Evolutionary conservation across 192 early-diverging fungal genomes (phyloP).

Genomic region (Podila epicladia): DNA sequence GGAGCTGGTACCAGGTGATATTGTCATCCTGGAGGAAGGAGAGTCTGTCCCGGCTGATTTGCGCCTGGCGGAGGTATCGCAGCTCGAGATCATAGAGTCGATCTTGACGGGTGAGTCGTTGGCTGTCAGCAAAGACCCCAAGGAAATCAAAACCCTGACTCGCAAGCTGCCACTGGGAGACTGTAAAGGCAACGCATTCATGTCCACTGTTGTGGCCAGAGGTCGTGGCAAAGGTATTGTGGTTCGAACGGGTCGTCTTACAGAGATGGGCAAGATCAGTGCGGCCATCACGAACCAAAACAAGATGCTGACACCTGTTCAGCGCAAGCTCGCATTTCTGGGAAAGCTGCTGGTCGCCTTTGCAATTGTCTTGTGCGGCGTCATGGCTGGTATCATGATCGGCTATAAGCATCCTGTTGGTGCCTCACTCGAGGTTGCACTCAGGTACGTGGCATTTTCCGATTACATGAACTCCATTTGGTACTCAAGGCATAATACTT

Average conservation of each 20-base stretch:
- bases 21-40: slow-evolving; percentile 85
- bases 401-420: slow-evolving; percentile 71
- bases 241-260: slow-evolving; percentile 84
- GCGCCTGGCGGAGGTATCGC: slow-evolving; percentile 75
- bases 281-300: slow-evolving; percentile 78
- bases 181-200: slow-evolving; percentile 96
- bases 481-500: background rate
- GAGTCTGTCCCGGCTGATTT: slow-evolving; percentile 85
- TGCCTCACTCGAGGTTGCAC: slow-evolving; percentile 84
- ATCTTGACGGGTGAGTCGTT: slow-evolving; percentile 88
- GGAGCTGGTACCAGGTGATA: slow-evolving; percentile 83
- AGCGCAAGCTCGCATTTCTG: slow-evolving; percentile 78
- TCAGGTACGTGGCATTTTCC: slow-evolving; percentile 60
- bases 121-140: slow-evolving; percentile 69
- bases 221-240: slow-evolving; percentile 95
- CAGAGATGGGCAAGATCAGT: slow-evolving; percentile 97
- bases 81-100: slow-evolving; percentile 83
- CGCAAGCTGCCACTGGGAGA: slow-evolving; percentile 81
- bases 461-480: too few species aligned
- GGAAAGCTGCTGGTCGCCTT: slow-evolving; percentile 88
- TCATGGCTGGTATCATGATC: slow-evolving; percentile 88
- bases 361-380: slow-evolving; percentile 80
- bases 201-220: slow-evolving; percentile 91
- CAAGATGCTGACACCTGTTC: slow-evolving; percentile 71
- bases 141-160: slow-evolving; percentile 75